These are phyloP conservation scores for Eimeria maxima DNA, from an alignment of 169 alveolate genomes.

Conservation along the genomic window DNA sequence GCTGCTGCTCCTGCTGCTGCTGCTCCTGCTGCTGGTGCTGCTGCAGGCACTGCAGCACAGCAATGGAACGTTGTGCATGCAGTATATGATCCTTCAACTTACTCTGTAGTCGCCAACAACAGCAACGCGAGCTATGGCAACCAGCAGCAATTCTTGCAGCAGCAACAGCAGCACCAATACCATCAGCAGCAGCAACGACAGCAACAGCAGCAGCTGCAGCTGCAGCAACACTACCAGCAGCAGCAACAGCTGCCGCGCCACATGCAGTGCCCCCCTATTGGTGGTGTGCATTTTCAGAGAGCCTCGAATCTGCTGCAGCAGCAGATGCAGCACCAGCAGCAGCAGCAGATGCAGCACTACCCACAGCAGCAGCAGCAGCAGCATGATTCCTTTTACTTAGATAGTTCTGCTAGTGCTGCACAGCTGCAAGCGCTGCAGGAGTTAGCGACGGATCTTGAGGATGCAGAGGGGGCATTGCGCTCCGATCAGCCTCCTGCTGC, in stretches of 20 bases:
- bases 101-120: neutral
- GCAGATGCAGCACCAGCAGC: neutral
- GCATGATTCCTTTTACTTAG: neutral
- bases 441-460: neutral
- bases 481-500: too few species aligned
- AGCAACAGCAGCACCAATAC: too few species aligned
- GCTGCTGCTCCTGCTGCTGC: neutral
- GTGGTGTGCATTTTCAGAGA: neutral
- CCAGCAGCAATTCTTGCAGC: neutral
- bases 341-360: neutral
- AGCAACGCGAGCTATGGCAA: neutral
- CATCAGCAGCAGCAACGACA: too few species aligned
- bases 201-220: too few species aligned
- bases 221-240: neutral
- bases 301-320: conserved; percentile 6
- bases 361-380: neutral
- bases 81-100: neutral
- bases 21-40: neutral
- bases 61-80: neutral
- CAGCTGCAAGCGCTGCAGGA: conserved; percentile 48
- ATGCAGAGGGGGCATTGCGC: neutral
- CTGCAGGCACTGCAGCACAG: conserved; percentile 6
- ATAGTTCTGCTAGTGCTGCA: neutral
- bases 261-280: neutral
- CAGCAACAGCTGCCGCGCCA: conserved; percentile 6